These are phyloP conservation scores for Artemisia tridentata DNA, from an alignment of 129 eudicot species.

Conservation along the genomic window DNA sequence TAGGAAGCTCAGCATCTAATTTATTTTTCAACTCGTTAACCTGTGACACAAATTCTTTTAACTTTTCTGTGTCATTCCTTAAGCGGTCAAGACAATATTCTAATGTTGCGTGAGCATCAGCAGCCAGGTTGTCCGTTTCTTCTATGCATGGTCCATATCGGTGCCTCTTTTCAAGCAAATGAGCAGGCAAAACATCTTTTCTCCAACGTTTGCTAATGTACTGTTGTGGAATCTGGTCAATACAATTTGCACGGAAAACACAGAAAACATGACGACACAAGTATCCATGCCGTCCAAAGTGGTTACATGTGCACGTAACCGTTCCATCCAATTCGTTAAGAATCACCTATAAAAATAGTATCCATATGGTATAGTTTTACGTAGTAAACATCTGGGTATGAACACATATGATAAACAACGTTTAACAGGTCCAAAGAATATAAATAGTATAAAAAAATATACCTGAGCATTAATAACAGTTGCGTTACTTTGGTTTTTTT, in stretches of 20 bases:
- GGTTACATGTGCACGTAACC: not conserved
- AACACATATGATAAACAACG: not conserved
- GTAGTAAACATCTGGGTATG: not conserved
- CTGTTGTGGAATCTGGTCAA: not conserved
- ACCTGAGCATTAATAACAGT: not conserved
- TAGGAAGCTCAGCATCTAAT: not conserved
- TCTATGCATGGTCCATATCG: not conserved
- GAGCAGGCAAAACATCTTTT: not conserved
- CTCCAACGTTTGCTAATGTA: not conserved
- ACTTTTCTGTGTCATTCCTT: not conserved
- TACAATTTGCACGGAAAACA: not conserved
- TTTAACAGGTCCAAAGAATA: not conserved
- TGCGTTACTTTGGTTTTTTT: not conserved
- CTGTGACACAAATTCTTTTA: not conserved
- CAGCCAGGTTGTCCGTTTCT: not conserved
- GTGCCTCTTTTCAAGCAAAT: not conserved
- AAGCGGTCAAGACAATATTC: not conserved
- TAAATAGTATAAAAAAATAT: not conserved
- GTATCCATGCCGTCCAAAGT: not conserved
- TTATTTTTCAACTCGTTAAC: not conserved
- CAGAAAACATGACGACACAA: not conserved
- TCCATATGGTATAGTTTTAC: not conserved
- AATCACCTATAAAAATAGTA: not conserved
- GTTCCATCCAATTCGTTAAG: not conserved
- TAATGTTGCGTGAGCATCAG: not conserved